These are phyloP conservation scores for Elaeis guineensis DNA, from an alignment of 176 grass and related monocot species.

Conservation along the genomic window DNA sequence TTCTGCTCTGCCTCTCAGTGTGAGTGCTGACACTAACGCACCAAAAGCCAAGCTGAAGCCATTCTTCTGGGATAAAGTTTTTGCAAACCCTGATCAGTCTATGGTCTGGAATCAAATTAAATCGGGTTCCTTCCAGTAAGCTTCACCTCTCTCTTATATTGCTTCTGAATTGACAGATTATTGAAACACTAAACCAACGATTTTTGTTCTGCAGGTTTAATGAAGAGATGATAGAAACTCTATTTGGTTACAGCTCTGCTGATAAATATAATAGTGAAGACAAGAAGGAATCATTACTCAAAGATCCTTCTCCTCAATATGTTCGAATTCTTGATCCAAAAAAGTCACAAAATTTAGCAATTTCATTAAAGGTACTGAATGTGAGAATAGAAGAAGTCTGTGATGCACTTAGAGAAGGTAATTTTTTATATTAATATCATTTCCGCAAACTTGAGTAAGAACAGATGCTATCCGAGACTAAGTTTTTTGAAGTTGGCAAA, in stretches of 20 bases:
- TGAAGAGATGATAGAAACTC: slow-evolving; percentile 69
- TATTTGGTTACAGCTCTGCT: slow-evolving; percentile 48
- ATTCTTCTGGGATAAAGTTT: slow-evolving; percentile 98
- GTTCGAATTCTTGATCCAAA: slow-evolving; percentile 75
- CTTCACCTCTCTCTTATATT: neutral
- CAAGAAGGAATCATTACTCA: slow-evolving; percentile 24
- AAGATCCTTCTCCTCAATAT: slow-evolving; percentile 27
- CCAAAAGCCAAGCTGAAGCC: slow-evolving; percentile 86
- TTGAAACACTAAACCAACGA: neutral
- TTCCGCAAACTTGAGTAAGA: no score
- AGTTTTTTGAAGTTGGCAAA: no score
- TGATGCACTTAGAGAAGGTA: slow-evolving; percentile 62
- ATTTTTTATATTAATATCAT: slow-evolving; percentile 5
- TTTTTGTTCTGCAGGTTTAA: slow-evolving; percentile 42
- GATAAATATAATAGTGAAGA: slow-evolving; percentile 33
- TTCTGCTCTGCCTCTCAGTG: neutral
- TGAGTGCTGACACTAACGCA: slow-evolving; percentile 13
- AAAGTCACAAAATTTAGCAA: slow-evolving; percentile 81
- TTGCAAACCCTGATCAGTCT: slow-evolving; percentile 48
- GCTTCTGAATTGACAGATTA: no score
- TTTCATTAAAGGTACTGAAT: slow-evolving; percentile 86
- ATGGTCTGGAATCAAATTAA: slow-evolving; percentile 76
- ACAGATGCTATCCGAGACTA: no score
- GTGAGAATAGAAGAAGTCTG: slow-evolving; percentile 54
- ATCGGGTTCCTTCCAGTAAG: slow-evolving; percentile 90